phyloP scores from a whole-genome alignment of 1,139 yeast genomes.

The Candida sp. region DNA sequence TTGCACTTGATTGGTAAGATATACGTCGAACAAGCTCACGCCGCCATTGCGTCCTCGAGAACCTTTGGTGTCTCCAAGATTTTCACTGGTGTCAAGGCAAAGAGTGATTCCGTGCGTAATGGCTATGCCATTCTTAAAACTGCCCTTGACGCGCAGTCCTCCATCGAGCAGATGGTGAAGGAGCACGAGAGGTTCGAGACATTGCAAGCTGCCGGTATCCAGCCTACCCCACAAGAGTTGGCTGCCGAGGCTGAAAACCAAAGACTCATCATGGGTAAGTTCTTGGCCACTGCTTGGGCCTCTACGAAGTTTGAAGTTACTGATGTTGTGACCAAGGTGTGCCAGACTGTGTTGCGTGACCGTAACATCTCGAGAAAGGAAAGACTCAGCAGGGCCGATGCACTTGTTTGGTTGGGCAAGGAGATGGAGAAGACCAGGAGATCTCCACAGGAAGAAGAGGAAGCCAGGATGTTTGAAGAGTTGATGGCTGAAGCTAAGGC shows the following conservation, averaged over 20 bases:
- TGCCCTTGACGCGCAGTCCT: constrained; percentile 46
- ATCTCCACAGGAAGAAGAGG: constrained; percentile 73
- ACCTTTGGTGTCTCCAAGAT: constrained; percentile 56
- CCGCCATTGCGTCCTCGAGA: constrained; percentile 38
- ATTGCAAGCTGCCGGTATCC: constrained; percentile 28
- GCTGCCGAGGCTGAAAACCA: constrained; percentile 66
- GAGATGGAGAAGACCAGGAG: constrained; percentile 60
- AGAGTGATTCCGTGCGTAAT: constrained; percentile 40
- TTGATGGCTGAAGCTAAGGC: constrained; percentile 71
- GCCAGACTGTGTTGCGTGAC: constrained; percentile 62
- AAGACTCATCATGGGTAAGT: constrained; percentile 70
- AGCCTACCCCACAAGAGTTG: constrained; percentile 45
- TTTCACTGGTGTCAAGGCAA: constrained; percentile 51
- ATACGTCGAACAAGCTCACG: constrained; percentile 61
- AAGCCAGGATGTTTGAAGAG: constrained; percentile 77
- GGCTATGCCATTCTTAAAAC: constrained; percentile 45
- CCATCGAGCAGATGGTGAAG: constrained; percentile 46
- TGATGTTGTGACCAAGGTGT: constrained; percentile 67
- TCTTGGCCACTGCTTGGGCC: constrained; percentile 82
- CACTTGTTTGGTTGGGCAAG: constrained; percentile 60
- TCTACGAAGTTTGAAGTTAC: constrained; percentile 79
- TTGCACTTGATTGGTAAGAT: constrained; percentile 65
- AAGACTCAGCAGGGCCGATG: constrained; percentile 62
- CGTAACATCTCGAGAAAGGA: constrained; percentile 54
- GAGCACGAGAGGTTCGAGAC: constrained; percentile 50